Evolutionary conservation across 2,329 filamentous ascomycete genomes (phyloP).

Genomic region (Pestalotiopsis sp.): DNA sequence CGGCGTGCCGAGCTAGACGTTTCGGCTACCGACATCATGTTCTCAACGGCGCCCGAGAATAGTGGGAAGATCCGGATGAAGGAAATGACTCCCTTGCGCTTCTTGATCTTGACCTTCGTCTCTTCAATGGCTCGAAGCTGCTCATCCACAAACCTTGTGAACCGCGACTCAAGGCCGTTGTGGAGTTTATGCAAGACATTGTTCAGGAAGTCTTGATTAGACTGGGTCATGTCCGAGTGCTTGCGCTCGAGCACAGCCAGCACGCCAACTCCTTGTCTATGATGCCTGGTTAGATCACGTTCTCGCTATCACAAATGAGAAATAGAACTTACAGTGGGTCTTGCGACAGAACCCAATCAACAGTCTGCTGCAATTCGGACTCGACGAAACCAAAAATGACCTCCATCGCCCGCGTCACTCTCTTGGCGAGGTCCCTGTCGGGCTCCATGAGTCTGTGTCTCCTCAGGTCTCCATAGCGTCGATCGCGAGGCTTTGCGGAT

Average conservation of each 20-base stretch:
- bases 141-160: slow-evolving; percentile 89
- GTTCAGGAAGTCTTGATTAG: slow-evolving; percentile 90
- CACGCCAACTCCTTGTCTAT: slow-evolving; percentile 85
- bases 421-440: slow-evolving; percentile 82
- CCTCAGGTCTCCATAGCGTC: slow-evolving; percentile 73
- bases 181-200: slow-evolving; percentile 80
- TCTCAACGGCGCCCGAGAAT: slow-evolving; percentile 83
- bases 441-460: slow-evolving; percentile 82
- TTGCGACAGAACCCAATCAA: slow-evolving; percentile 80
- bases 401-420: slow-evolving; percentile 86
- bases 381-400: slow-evolving; percentile 84
- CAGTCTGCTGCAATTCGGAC: slow-evolving; percentile 74
- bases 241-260: slow-evolving; percentile 81
- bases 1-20: slow-evolving; percentile 67
- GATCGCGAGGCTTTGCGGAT: slow-evolving; percentile 65
- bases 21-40: slow-evolving; percentile 70
- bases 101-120: slow-evolving; percentile 98
- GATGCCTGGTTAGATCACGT: slow-evolving; percentile 24
- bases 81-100: slow-evolving; percentile 92
- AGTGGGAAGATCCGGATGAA: slow-evolving; percentile 93
- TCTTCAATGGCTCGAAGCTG: slow-evolving; percentile 96
- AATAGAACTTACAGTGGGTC: slow-evolving; percentile 74
- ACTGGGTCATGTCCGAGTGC: slow-evolving; percentile 78
- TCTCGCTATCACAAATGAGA: background rate
- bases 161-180: slow-evolving; percentile 72